Evolutionary conservation across 2,329 filamentous ascomycete species (phyloP), one percentile per base, ranked within the genome.

Genomic region (Blumeriella jaapii): DNA sequence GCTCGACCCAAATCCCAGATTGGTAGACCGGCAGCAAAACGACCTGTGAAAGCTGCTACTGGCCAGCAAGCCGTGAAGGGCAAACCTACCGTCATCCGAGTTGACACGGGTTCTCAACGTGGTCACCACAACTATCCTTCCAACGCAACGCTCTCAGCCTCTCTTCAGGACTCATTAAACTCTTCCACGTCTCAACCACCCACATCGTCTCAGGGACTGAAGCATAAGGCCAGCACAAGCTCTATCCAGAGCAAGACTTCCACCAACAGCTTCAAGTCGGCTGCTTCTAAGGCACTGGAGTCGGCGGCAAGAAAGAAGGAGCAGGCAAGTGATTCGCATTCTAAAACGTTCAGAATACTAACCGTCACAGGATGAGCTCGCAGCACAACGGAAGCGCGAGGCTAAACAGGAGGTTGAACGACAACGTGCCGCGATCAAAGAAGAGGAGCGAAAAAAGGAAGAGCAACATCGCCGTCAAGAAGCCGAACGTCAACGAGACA

Each of bases 261-360:
- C 1, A 62, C 61, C 12, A 62, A 56, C 34, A 82, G 70, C 51
- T 64, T 86, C 34, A 83, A 81, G 5, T 74, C 74, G n/a, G 69
- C 76, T n/a, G 61, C 59, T 19, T 67, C 64, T n/a, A 83, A 81
- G 54, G 79, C 82, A 2, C 63, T 87, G 14, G 75, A 87, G 35
- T 67, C 81, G 30, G 83, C 80, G 2, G 81, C 83, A 24, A 79
- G 77, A 52, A 87, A 86, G 58, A 89, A 81, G 54, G 85, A 93
- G 55, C 79, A 78, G 50, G 63, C 63, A 53, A 42, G 47, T 47
- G 29, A 4, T 14, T 9, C 14, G 7, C 10, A 6, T 16, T n/a
- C 6, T 11, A n/a, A 12, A 11, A 8, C 19, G 2, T 14, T 23
- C 3, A 17, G 13, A 31, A 24, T 22, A 7, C 32, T 29, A 16